Evolutionary conservation across 495 filamentous ascomycete genomes (phyloP), one percentile per base, ranked within the genome.

Genomic region (Mytilinidion resinicola): DNA sequence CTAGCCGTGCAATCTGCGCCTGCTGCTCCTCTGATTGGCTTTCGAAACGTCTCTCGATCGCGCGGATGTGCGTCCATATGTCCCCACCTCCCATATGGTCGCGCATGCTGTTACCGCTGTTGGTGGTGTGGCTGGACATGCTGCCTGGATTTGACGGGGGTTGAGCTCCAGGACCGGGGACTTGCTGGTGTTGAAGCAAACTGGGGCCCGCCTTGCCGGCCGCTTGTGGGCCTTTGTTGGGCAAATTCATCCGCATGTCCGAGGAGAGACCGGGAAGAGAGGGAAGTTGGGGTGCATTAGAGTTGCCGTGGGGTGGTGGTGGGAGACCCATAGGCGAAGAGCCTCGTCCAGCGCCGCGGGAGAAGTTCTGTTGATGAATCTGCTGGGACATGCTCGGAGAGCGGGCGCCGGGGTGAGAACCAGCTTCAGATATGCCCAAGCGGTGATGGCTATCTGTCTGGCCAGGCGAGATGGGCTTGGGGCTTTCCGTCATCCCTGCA

Each of bases 381-480:
- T 88, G 82, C 38, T 84, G 81, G 8, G 80, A 80, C 57, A 90
- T 69, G 60, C 82, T 83, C 10, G 89, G 88, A 7, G 88, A 90
- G 55, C 87, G 79, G 52, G 84, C 80, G 30, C 82, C 80, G 60
- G 78, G 79, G 30, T 80, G 67, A 55, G 70, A 62, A 57, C 77
- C 72, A 38, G 74, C 55, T 47, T 83, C 81, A 44, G 61, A 52
- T 8, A 83, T 80, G 34, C 79, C 76, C 7, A 81, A 73, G 61
- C 85, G 81, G 57, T 84, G 80, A 30, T 80, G 76, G 9, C 19
- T 7, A 48, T 83, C 80, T 42, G 79, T 72, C 17, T 81, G 82
- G 62, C 81, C 83, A 4, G 91, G 91, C 36, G 90, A 95, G 35
- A 96, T 75, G 4, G 91, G 88, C 67, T 88, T 92, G 0, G 90